These are phyloP conservation scores for Aquilaria malaccensis DNA, from an alignment of 345 rosid species.

Conservation along the genomic window DNA sequence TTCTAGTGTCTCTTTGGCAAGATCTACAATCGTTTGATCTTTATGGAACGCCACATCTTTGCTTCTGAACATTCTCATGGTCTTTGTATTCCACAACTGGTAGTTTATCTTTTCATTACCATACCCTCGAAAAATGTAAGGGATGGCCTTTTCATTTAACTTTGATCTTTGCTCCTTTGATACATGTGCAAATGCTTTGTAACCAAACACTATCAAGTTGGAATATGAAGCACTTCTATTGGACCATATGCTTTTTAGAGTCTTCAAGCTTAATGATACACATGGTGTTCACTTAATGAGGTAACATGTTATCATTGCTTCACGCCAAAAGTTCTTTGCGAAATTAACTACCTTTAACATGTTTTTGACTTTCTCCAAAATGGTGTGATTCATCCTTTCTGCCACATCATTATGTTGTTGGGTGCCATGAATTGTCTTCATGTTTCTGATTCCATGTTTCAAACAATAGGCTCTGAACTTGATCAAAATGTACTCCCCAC, in stretches of 20 bases:
- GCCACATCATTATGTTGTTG: not conserved
- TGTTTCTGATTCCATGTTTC: not conserved
- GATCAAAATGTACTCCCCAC: not conserved
- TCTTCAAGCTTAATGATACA: not conserved
- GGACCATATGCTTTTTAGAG: not conserved
- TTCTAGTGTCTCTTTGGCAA: too few relatives aligned
- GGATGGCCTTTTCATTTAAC: too few relatives aligned
- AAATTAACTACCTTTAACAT: not conserved
- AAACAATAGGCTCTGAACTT: not conserved
- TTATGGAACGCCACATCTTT: too few relatives aligned
- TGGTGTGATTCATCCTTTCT: not conserved
- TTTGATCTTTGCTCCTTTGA: not conserved
- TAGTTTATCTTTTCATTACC: not conserved
- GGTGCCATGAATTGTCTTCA: not conserved
- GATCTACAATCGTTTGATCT: too few relatives aligned
- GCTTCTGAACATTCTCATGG: too few relatives aligned
- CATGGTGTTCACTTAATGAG: not conserved
- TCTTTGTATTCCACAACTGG: too few relatives aligned
- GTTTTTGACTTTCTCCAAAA: not conserved
- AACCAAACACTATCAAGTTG: not conserved
- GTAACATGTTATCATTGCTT: not conserved
- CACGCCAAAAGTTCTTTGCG: not conserved
- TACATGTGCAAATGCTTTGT: not conserved
- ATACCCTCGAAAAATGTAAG: not conserved
- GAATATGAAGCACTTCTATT: not conserved